phyloP scores from a whole-genome alignment of 2,329 filamentous ascomycete species.

The Emericellopsis atlantica region DNA sequence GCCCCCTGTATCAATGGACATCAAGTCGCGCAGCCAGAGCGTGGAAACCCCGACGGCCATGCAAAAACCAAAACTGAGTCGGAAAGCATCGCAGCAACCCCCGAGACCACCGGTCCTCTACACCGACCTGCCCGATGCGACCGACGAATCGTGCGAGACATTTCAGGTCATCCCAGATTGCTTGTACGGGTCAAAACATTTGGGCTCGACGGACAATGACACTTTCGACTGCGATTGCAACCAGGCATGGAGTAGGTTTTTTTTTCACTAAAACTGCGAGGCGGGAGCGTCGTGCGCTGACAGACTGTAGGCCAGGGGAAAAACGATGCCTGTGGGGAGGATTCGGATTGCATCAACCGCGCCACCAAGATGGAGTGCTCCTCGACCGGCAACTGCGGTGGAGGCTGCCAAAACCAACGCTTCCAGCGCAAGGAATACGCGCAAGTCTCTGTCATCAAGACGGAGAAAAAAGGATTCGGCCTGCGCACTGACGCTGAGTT shows the following conservation, averaged over 20 bases:
- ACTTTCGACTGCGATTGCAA: constrained; percentile 87
- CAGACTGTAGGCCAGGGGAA: constrained; percentile 35
- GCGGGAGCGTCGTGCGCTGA: constrained; percentile 6
- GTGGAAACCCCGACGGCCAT: constrained; percentile 31
- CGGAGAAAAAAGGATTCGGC: constrained; percentile 94
- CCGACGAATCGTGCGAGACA: constrained; percentile 57
- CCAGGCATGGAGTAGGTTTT: constrained; percentile 79
- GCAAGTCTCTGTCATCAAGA: constrained; percentile 88
- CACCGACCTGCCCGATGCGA: constrained; percentile 64
- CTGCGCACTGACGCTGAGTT: constrained; percentile 71
- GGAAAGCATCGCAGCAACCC: constrained; percentile 55
- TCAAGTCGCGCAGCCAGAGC: constrained; percentile 34
- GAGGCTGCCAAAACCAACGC: constrained; percentile 83
- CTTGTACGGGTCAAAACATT: constrained; percentile 80
- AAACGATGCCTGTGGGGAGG: constrained; percentile 86
- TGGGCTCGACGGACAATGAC: constrained; percentile 85
- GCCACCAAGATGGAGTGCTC: constrained; percentile 95
- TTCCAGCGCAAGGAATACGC: constrained; percentile 88
- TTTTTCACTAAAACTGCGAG: neutral
- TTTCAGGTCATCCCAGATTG: constrained; percentile 80
- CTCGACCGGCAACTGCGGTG: constrained; percentile 68
- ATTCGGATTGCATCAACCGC: constrained; percentile 97
- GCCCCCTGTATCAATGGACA: constrained; percentile 29
- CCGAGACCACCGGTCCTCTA: constrained; percentile 48
- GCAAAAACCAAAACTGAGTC: constrained; percentile 58